A percentile compares a stretch with the other conserved stretches of the same genome.
These are phyloP conservation scores for Myriosclerotinia scirpicola DNA, from an alignment of 2,329 filamentous ascomycete species.

Conservation along the genomic window DNA sequence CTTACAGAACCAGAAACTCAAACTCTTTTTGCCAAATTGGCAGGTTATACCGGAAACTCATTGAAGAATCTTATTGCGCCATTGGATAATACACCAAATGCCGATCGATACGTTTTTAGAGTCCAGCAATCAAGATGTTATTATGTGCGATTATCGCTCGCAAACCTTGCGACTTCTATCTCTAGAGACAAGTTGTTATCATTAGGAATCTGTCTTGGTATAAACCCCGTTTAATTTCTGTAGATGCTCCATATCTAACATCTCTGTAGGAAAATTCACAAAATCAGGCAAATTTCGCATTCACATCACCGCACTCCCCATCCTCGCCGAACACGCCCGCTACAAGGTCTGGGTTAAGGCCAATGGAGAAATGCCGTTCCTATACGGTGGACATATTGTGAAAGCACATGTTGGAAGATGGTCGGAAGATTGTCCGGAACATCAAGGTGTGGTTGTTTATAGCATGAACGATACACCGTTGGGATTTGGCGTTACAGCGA, in stretches of 20 bases:
- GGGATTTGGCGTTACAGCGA: constrained; percentile 90
- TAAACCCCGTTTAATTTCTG: constrained; percentile 16
- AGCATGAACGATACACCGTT: constrained; percentile 92
- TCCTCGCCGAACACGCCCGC: constrained; percentile 85
- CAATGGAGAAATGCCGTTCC: constrained; percentile 95
- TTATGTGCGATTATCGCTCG: constrained; percentile 85
- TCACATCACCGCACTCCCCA: constrained; percentile 82
- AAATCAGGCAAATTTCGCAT: constrained; percentile 95
- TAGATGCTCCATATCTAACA: constrained; percentile 25
- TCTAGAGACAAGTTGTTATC: constrained; percentile 79
- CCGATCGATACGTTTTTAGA: constrained; percentile 83
- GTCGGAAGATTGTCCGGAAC: constrained; percentile 90
- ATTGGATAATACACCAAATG: constrained; percentile 63
- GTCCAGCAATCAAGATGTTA: constrained; percentile 82
- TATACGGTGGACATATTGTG: constrained; percentile 90
- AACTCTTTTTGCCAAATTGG: constrained; percentile 87
- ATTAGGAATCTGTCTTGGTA: constrained; percentile 80
- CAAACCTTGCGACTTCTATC: constrained; percentile 87
- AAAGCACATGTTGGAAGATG: constrained; percentile 76
- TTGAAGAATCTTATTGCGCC: constrained; percentile 82
- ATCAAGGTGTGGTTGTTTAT: constrained; percentile 86
- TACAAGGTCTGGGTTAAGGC: constrained; percentile 98
- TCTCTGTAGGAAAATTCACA: constrained; percentile 77
- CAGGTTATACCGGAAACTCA: constrained; percentile 85
- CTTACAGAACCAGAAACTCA: constrained; percentile 78